These are phyloP conservation scores for Saccharomyces mikatae DNA, from an alignment of 805 yeast species.

Conservation along the genomic window DNA sequence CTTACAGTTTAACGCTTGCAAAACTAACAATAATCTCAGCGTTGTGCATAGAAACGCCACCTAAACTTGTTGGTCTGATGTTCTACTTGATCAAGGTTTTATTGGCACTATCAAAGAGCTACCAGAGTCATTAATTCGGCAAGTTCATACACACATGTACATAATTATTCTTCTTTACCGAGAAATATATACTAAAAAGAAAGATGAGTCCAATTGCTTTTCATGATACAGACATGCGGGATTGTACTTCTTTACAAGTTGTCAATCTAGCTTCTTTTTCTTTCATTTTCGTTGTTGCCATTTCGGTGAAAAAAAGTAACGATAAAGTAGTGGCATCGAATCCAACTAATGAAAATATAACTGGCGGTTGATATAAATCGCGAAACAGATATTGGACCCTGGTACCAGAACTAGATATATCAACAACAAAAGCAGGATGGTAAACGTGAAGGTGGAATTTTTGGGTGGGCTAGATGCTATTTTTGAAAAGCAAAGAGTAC, in stretches of 20 bases:
- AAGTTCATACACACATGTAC: neutral
- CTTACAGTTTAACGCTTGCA: no score
- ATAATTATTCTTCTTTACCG: neutral
- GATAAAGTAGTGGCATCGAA: neutral
- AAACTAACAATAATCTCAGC: no score
- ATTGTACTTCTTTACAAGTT: neutral
- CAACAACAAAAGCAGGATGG: constrained; percentile 14
- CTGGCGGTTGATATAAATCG: neutral
- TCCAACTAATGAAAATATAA: neutral
- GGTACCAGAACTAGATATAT: neutral
- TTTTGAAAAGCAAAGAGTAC: constrained; percentile 50
- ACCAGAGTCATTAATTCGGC: neutral
- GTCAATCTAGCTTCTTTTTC: neutral
- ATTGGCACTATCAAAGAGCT: neutral
- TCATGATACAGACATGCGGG: neutral
- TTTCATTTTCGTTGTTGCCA: neutral
- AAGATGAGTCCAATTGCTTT: neutral
- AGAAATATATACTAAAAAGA: neutral
- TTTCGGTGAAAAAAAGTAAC: neutral
- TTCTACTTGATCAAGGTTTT: neutral
- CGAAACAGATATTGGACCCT: neutral
- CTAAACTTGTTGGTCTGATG: neutral
- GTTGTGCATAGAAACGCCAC: neutral
- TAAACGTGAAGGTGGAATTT: constrained; percentile 37
- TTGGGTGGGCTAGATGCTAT: constrained; percentile 80